Evolutionary conservation across 331 rosid genomes (phyloP).

Genomic region (Quercus tomentella): DNA sequence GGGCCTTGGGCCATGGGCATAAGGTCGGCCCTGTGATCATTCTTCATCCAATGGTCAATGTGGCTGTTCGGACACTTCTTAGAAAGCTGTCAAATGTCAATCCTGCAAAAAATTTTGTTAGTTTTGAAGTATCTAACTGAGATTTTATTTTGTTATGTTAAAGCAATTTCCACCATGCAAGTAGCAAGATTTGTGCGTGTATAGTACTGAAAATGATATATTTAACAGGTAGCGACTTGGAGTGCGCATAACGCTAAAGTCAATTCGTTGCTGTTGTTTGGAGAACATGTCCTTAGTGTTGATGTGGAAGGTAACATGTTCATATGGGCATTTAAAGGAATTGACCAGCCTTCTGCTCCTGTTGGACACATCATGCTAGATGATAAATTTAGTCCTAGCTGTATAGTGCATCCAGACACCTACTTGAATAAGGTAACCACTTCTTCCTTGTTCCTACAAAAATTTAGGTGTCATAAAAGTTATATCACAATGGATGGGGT

Average conservation of each 20-base stretch:
- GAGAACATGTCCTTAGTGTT: conserved; percentile 72
- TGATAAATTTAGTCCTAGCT: conserved; percentile 52
- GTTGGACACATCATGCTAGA: conserved; percentile 52
- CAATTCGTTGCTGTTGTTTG: conserved; percentile 63
- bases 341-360: conserved; percentile 49
- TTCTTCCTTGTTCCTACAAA: neutral
- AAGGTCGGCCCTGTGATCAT: no score
- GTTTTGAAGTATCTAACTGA: no score
- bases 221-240: conserved; percentile 75
- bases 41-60: no score
- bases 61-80: no score
- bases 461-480: neutral
- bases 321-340: conserved; percentile 80
- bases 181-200: neutral
- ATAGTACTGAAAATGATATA: neutral
- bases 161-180: neutral
- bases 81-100: no score
- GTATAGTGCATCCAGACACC: conserved; percentile 91
- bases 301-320: conserved; percentile 60
- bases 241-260: conserved; percentile 64
- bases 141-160: no score
- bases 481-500: neutral
- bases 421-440: conserved; percentile 75
- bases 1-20: no score
- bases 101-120: no score